Base-by-base conservation (phyloP, 768 basidiomycete genomes). In the Auricularia cornea region DNA sequence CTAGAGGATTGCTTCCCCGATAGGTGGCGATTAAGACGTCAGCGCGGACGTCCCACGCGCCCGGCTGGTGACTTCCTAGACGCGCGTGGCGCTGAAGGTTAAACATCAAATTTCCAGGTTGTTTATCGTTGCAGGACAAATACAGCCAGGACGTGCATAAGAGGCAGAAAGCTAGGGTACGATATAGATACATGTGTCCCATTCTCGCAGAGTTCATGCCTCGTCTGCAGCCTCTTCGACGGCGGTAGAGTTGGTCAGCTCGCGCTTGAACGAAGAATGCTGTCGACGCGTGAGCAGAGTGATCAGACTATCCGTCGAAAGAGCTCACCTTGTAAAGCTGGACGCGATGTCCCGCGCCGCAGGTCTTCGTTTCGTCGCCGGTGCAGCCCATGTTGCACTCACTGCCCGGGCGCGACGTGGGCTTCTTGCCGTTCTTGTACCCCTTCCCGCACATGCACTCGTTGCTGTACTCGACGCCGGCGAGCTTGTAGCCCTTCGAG, bases 391-490 rank as follows among this genome's bases (percentile, higher is more conserved):
- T 57, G 54, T 57, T 29, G 1, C 54, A 57, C 54, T 57, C 54
- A 20, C 54, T 57, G 54, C 26, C 23, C 1, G 54, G 54, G 12
- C 54, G 54, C 4, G 26, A 28, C 4, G 54, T 16, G 1, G 54
- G 54, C 30, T 31, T 57, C 28, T 31, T 57, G 28, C 28, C 54
- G 54, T 31, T 31, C 54, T 57, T 57, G 28, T 31, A 57, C 18
- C 30, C 54, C 26, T 57, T 28, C 11, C 54, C 54, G 30, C 54
- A 57, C 54, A 57, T 26, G 26, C 30, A 31, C 26, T 57, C 30
- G 30, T 57, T 57, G 30, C 54, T 57, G 54, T 57, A 57, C 54
- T 57, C 54, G 54, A 57, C 54, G 26, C 54, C 54, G 6, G 54
- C 54, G 26, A 57, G 54, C 26, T 57, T 31, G 30, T 57, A 57